phyloP scores from a whole-genome alignment of 257 asterid genomes.

The Ilex aquifolium region DNA sequence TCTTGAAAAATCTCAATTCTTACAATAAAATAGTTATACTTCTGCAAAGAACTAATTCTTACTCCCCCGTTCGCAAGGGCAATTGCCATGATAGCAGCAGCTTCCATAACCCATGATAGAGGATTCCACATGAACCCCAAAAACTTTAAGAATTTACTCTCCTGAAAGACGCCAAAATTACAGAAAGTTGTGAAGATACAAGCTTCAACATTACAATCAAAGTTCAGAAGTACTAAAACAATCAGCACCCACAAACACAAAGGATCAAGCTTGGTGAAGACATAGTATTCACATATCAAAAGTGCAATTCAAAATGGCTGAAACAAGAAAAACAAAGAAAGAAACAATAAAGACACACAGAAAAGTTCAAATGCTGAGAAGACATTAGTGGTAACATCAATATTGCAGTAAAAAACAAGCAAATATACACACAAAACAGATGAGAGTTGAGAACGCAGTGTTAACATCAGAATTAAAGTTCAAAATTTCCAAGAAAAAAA shows the following conservation, averaged over 20 bases:
- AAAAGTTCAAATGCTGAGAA: neutral
- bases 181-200: conserved; percentile 2
- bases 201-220: neutral
- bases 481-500: neutral
- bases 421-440: conserved; percentile 6
- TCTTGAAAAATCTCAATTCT: neutral
- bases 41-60: conserved; percentile 19
- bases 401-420: conserved; percentile 9
- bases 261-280: neutral
- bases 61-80: conserved; percentile 99
- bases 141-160: conserved; percentile 82
- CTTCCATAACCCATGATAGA: conserved; percentile 99
- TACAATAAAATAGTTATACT: neutral
- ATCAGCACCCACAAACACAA: conserved; percentile 8
- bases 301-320: conserved; percentile 11
- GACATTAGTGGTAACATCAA: conserved; percentile 6
- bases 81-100: conserved; percentile 98
- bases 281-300: too few species aligned
- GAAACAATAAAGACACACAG: neutral
- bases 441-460: neutral
- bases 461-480: conserved; percentile 12
- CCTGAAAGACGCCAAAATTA: conserved; percentile 40
- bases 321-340: conserved; percentile 1
- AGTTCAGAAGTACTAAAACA: conserved; percentile 2
- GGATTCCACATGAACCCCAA: conserved; percentile 99